These are phyloP conservation scores for Amphirosellinia nigrospora DNA, from an alignment of 495 filamentous ascomycete species.

Conservation along the genomic window DNA sequence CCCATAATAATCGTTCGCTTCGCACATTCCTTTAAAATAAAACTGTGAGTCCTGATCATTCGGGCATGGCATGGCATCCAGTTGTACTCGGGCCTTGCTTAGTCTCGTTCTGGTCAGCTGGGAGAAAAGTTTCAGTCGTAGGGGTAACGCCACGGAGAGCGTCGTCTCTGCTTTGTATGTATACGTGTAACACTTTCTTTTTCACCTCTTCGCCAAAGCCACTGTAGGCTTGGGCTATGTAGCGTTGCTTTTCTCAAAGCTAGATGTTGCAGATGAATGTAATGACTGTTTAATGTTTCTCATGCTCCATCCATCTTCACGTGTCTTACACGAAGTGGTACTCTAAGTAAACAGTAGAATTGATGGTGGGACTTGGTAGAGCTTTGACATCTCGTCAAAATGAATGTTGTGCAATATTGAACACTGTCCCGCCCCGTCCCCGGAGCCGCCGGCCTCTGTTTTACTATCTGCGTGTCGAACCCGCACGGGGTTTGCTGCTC, in stretches of 20 bases:
- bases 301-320: background rate
- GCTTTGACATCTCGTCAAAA: too few species aligned
- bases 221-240: constrained; percentile 16
- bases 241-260: constrained; percentile 12
- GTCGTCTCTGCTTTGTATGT: background rate
- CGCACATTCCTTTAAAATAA: constrained; percentile 3
- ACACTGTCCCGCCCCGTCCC: too few species aligned
- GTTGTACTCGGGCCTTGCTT: background rate
- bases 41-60: background rate
- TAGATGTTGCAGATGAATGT: constrained; percentile 24
- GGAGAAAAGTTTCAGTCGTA: background rate
- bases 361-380: background rate
- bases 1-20: constrained; percentile 28
- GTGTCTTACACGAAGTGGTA: too few species aligned
- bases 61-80: background rate
- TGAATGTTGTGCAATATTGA: too few species aligned
- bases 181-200: constrained; percentile 16
- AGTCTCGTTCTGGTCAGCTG: background rate
- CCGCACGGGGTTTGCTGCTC: too few species aligned
- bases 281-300: constrained; percentile 4
- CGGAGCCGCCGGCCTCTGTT: too few species aligned
- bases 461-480: too few species aligned
- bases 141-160: background rate
- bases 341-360: background rate
- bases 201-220: background rate